Evolutionary conservation across 305 asterid species (phyloP).

Genomic region (Rubia tinctorum): DNA sequence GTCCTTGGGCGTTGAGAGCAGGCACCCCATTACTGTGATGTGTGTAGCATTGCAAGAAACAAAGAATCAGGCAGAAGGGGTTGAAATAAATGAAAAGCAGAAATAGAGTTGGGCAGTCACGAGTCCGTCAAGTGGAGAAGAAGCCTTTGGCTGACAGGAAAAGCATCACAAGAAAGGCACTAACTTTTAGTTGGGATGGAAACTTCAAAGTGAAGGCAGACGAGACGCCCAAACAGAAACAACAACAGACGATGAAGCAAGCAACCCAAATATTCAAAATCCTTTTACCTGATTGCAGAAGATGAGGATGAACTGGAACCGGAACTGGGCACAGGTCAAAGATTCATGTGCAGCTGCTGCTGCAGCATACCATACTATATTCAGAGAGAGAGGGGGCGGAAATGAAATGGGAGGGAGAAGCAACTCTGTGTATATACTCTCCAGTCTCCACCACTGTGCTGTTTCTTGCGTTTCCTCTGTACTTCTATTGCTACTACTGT

Average conservation of each 20-base stretch:
- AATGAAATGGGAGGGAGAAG: neutral
- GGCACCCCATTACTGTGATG: constrained; percentile 66
- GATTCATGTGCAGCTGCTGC: too few species aligned
- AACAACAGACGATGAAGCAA: neutral
- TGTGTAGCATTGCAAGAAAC: constrained; percentile 22
- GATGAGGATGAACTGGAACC: neutral
- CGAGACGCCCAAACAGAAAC: neutral
- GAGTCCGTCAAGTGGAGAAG: constrained; percentile 10
- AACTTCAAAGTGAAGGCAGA: neutral
- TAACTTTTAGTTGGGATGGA: too few species aligned
- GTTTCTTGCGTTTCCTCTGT: too few species aligned
- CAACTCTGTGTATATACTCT: too few species aligned
- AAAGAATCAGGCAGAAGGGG: too few species aligned
- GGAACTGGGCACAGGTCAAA: neutral
- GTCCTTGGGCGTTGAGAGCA: constrained; percentile 66
- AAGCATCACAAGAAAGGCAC: constrained; percentile 55
- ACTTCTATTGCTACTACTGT: too few species aligned
- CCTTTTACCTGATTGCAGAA: neutral
- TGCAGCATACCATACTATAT: too few species aligned
- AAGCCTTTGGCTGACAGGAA: too few species aligned
- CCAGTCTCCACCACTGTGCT: too few species aligned
- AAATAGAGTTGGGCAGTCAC: constrained; percentile 63
- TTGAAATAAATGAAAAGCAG: constrained; percentile 3
- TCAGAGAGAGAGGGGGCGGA: neutral
- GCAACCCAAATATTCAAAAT: neutral